phyloP scores from a whole-genome alignment of 1,284 basidiomycete genomes.

The Pyrrhoderma lamaoense region DNA sequence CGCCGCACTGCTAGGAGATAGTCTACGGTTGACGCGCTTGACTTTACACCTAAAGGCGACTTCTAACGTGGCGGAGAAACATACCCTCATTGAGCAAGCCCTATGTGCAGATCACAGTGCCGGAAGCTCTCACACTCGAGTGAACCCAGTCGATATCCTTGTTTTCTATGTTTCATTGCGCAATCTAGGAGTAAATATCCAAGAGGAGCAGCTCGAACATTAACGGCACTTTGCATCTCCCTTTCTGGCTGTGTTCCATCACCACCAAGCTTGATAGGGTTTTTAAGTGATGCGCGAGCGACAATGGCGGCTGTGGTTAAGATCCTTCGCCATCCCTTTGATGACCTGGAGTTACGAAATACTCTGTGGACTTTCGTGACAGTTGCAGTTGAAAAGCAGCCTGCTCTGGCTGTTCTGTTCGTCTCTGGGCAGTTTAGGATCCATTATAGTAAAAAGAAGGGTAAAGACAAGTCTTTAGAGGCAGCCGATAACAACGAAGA shows the following conservation, averaged over 20 bases:
- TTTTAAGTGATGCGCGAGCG: conserved; percentile 64
- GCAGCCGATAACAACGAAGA: conserved; percentile 19
- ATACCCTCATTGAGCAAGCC: conserved; percentile 67
- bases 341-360: conserved; percentile 59
- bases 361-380: conserved; percentile 82
- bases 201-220: conserved; percentile 54
- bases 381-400: conserved; percentile 78
- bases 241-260: conserved; percentile 48
- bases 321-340: conserved; percentile 64
- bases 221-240: conserved; percentile 60
- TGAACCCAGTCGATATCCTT: conserved; percentile 66
- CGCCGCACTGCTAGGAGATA: conserved; percentile 60
- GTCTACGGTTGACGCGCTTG: conserved; percentile 53
- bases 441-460: conserved; percentile 34
- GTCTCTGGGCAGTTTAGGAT: conserved; percentile 64
- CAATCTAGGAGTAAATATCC: conserved; percentile 53
- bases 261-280: conserved; percentile 62
- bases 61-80: conserved; percentile 33
- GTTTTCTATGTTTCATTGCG: conserved; percentile 56
- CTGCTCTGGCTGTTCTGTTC: conserved; percentile 79
- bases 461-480: conserved; percentile 28
- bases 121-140: conserved; percentile 37
- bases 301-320: conserved; percentile 54
- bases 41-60: conserved; percentile 57
- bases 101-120: conserved; percentile 55